Evolutionary conservation across 768 basidiomycete genomes (phyloP).

Genomic region (Mycena pura): DNA sequence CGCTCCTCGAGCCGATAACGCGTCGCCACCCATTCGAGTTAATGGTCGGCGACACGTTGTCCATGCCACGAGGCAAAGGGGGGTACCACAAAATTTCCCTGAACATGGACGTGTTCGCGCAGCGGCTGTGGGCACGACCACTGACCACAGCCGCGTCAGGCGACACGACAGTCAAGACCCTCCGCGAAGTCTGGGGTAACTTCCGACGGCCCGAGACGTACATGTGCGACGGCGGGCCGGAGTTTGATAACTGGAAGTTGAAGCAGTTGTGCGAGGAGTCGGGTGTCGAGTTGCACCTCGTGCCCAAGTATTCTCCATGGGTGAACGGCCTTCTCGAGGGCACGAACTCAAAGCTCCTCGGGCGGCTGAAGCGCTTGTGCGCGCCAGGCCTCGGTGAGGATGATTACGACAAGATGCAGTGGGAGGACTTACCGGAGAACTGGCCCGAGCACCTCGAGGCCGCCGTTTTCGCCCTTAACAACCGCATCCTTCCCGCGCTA

Average conservation of each 20-base stretch:
- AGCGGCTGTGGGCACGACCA: background rate
- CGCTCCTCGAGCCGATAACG: conserved; percentile 7
- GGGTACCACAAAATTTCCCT: background rate
- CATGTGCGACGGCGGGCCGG: background rate
- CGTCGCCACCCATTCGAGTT: conserved; percentile 11
- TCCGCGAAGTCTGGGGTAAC: background rate
- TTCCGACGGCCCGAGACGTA: background rate
- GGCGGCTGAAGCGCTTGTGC: conserved; percentile 26
- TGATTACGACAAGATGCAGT: background rate
- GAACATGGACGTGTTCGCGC: background rate
- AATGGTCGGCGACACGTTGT: background rate
- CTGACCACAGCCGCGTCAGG: background rate
- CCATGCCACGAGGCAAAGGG: conserved; percentile 5
- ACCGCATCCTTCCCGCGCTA: conserved; percentile 5
- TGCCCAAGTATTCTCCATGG: conserved; percentile 37
- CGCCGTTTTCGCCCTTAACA: conserved; percentile 10
- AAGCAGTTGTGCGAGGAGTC: background rate
- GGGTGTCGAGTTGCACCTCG: background rate
- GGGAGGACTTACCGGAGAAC: conserved; percentile 18
- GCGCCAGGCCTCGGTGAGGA: conserved; percentile 30
- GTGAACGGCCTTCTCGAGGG: conserved; percentile 39
- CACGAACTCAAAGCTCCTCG: conserved; percentile 30
- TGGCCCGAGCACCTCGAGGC: conserved; percentile 36
- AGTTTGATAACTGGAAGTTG: conserved; percentile 8
- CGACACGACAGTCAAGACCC: background rate